A percentile compares a stretch with the other conserved stretches of the same genome.
Conservation (phyloP, 441 rosid species). For the Arabidopsis lyrata region DNA sequence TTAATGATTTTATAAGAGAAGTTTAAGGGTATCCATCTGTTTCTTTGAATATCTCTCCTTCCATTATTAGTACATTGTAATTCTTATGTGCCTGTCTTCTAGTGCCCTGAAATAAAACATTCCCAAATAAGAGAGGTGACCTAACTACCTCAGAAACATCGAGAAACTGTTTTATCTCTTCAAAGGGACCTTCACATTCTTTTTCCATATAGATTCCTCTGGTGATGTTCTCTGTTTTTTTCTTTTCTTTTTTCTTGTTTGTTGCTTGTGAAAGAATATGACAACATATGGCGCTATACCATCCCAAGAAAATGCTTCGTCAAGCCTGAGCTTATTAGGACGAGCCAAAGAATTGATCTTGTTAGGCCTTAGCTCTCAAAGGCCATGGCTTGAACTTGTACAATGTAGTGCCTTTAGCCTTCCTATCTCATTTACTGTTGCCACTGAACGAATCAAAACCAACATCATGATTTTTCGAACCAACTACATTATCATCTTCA, state of each 20-base stretch:
- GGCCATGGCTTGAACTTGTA: conserved; percentile 63
- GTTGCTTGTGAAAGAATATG: conserved; percentile 44
- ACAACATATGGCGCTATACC: conserved; percentile 71
- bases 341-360: conserved; percentile 53
- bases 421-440: conserved; percentile 41
- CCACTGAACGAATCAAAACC: conserved; percentile 47
- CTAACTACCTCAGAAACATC: conserved; percentile 31
- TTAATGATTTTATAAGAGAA: conserved; percentile 26
- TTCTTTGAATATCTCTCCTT: conserved; percentile 20
- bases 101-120: conserved; percentile 20
- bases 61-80: conserved; percentile 32
- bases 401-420: conserved; percentile 44
- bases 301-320: conserved; percentile 39
- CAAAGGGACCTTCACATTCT: conserved; percentile 8
- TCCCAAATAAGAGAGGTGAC: conserved; percentile 15
- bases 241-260: not conserved
- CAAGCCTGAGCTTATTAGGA: conserved; percentile 37
- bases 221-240: conserved; percentile 27
- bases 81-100: conserved; percentile 28
- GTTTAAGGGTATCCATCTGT: conserved; percentile 38
- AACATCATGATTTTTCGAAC: conserved; percentile 49
- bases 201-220: conserved; percentile 4
- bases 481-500: conserved; percentile 51
- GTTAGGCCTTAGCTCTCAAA: conserved; percentile 50
- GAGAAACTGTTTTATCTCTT: conserved; percentile 13